Evolutionary conservation across 768 basidiomycete species (phyloP), one percentile per base, ranked within the genome.

Genomic region (Lactarius indigo): DNA sequence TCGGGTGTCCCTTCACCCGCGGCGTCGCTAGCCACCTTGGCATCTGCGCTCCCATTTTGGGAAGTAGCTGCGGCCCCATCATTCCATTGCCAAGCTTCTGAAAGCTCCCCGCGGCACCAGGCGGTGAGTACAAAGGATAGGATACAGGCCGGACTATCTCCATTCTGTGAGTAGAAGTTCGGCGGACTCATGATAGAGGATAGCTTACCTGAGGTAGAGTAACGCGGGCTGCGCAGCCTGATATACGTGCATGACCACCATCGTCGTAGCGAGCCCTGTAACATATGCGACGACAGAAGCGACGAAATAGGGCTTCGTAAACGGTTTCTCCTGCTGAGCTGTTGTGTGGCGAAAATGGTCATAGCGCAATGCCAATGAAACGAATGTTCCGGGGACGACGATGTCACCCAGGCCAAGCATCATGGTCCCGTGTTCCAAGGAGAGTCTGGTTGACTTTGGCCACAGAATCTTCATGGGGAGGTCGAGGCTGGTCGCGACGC

Each of bases 371-470:
- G 89, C 93, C 17, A 94, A 83, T 20, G 92, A 88, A 59, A 97
- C 79, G 76, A 98, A 91, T 41, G 83, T 80, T 28, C 84, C 84
- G 0, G 86, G 86, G 52, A 87, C 76, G 30, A 88, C 86, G 50
- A 96, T 86, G 75, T 97, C 96, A 30, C 96, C 96, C 1, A 98
- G 80, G 2, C 96, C 96, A 35, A 98, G 87, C 88, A 98, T 89
- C 35, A 93, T 90, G 74, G 85, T 91, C 5, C 92, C 93, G 33
- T 81, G 76, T 5, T 75, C 80, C 6, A 77, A 74, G 5, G 80
- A 76, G 70, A 88, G 81, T 1, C 58, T 63, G 26, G 86, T 67
- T 1, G 88, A 87, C 73, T 91, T 93, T 0, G 92, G 88, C 87
- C 89, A 94, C 42, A 96, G 80, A 37, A 98, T 82, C 78, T 97